Evolutionary conservation across 768 basidiomycete genomes (phyloP).

Genomic region (Omphalotus guepiniiformis): DNA sequence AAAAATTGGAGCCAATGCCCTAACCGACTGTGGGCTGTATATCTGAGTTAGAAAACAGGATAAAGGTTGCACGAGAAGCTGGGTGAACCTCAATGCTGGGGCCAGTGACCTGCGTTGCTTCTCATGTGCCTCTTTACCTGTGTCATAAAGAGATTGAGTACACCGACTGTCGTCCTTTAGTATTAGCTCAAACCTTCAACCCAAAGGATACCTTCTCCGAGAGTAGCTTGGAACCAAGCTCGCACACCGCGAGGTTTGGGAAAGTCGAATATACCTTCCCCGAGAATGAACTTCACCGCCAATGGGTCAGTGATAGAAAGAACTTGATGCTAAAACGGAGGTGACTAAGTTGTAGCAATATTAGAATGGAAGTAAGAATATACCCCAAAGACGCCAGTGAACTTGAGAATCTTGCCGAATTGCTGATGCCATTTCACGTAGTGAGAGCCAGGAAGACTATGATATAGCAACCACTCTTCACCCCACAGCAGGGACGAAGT

Average conservation of each 20-base stretch:
- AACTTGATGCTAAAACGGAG: slow-evolving; percentile 42
- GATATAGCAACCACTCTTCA: slow-evolving; percentile 55
- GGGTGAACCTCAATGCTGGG: slow-evolving; percentile 49
- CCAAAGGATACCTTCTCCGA: slow-evolving; percentile 64
- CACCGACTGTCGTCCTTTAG: too few relatives aligned
- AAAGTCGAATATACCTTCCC: slow-evolving; percentile 51
- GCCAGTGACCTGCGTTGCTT: slow-evolving; percentile 48
- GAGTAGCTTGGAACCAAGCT: slow-evolving; percentile 56
- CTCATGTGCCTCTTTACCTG: slow-evolving; percentile 56
- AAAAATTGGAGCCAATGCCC: slow-evolving; percentile 46
- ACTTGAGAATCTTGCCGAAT: slow-evolving; percentile 52
- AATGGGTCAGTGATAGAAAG: slow-evolving; percentile 53
- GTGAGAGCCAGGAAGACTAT: slow-evolving; percentile 44
- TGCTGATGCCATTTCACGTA: slow-evolving; percentile 49
- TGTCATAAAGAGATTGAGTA: too few relatives aligned
- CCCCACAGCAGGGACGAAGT: slow-evolving; percentile 54
- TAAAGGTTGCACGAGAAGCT: neutral
- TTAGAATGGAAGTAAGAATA: slow-evolving; percentile 8
- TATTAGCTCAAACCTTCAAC: slow-evolving; percentile 44
- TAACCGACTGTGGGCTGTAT: slow-evolving; percentile 47
- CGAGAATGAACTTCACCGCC: slow-evolving; percentile 51
- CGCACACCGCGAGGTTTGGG: slow-evolving; percentile 62
- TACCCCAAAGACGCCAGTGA: slow-evolving; percentile 57
- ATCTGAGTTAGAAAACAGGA: neutral
- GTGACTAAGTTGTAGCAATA: slow-evolving; percentile 2